These are phyloP conservation scores for Cerrena zonata DNA, from an alignment of 1,284 basidiomycete genomes.

Conservation along the genomic window DNA sequence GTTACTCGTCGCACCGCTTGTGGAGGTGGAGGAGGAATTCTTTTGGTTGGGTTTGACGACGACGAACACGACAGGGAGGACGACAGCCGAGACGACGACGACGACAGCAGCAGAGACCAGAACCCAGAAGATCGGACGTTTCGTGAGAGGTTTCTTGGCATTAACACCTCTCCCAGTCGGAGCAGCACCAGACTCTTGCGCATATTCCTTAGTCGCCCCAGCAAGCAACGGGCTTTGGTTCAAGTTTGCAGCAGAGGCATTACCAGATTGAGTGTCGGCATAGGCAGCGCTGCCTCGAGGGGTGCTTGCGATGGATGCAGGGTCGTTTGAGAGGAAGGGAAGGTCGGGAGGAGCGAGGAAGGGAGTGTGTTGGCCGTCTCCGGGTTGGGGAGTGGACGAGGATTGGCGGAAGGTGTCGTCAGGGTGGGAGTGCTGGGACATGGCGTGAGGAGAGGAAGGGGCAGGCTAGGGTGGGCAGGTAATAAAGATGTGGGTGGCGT, in stretches of 20 bases:
- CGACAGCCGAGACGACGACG: slow-evolving; percentile 32
- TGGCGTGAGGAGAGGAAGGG: no score
- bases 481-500: no score
- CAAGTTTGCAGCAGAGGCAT: not conserved
- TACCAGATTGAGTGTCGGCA: not conserved
- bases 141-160: slow-evolving; percentile 12
- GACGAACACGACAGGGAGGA: slow-evolving; percentile 39
- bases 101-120: slow-evolving; percentile 13
- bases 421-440: no score
- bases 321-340: not conserved
- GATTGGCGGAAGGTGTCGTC: not conserved
- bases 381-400: not conserved
- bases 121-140: slow-evolving; percentile 21
- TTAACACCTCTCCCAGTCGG: not conserved
- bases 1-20: slow-evolving; percentile 12
- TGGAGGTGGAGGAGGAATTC: slow-evolving; percentile 3
- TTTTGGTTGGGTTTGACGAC: slow-evolving; percentile 31
- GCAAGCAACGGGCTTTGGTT: not conserved
- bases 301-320: not conserved
- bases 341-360: slow-evolving; percentile 1
- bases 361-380: not conserved
- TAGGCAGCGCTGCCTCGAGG: slow-evolving; percentile 1
- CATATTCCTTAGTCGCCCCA: not conserved
- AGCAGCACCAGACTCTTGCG: not conserved
- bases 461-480: no score